Base-by-base conservation (phyloP, 2,329 filamentous ascomycete species). In the Chalaropsis ovoidea region DNA sequence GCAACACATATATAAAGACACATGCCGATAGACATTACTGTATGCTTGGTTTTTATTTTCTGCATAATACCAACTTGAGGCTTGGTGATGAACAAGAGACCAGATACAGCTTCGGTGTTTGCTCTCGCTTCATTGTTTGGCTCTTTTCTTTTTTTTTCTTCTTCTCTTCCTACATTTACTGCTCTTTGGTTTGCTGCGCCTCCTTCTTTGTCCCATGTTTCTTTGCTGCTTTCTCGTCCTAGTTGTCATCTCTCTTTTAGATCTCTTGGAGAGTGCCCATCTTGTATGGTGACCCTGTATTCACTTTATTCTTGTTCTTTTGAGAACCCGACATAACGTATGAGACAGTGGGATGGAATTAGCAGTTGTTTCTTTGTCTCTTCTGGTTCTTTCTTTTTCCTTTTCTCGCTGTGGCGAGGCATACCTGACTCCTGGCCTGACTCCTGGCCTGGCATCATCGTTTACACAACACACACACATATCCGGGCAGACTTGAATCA, bases 21-120 rank as follows among this genome's bases (percentile, higher is more conserved):
- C 43, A 35, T 58, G 17, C 54, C 27, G 54, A 58, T 62, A 45
- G 60, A 45, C 24, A 64, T 52, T 27, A 52, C 54, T 64, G 43
- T 52, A 27, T 56, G 43, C 43, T 54, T 49, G 41, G 45, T 64
- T 31, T 64, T 35, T 58, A 58, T 58, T 58, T 58, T 39, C 27
- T 39, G 54, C 54, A 58, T 58, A 58, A 58, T 58, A 58, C 54
- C 27, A 58, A 58, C 54, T 58, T 39, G 8, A 17, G 54, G 24
- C 54, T 19, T 58, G 27, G 31, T 19, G n/a, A 31, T 58, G 54
- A 39, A 58, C 19, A 58, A 31, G 13, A 17, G 54, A n/a, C 15
- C 19, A 56, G 62, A 35, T 43, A 22, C n/a, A 17, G 41, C n/a
- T 8, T 42, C 24, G 5, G 15, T 22, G 17, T 24, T 62, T 62